These are phyloP conservation scores for Botrytis deweyae DNA, from an alignment of 2,329 filamentous ascomycete genomes.

Conservation along the genomic window DNA sequence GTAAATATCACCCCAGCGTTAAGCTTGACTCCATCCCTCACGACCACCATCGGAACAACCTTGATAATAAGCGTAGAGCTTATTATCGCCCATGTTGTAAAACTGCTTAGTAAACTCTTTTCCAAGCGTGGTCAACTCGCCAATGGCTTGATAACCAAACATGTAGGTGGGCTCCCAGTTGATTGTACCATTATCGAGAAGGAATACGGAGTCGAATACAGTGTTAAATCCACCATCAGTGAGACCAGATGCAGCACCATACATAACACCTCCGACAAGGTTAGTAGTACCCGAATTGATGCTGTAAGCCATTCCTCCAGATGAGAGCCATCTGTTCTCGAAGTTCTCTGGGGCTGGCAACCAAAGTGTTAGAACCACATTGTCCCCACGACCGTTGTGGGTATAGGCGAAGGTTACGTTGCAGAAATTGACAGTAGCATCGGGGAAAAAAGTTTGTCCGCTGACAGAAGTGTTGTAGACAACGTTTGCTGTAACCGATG, in stretches of 20 bases:
- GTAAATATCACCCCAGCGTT: constrained; percentile 44
- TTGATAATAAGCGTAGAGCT: constrained; percentile 32
- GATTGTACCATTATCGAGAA: constrained; percentile 43
- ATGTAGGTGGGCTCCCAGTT: constrained; percentile 42
- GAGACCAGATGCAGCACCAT: constrained; percentile 48
- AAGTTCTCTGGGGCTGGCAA: too few species aligned
- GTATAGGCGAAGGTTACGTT: neutral
- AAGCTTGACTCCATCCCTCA: constrained; percentile 49
- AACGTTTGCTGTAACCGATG: neutral
- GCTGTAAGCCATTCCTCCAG: too few species aligned
- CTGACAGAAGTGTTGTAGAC: neutral
- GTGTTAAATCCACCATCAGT: constrained; percentile 51
- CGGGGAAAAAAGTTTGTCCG: neutral
- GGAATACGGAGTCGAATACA: constrained; percentile 42
- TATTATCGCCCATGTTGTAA: constrained; percentile 38
- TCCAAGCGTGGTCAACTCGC: constrained; percentile 43
- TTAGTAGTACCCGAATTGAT: too few species aligned
- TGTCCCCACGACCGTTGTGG: neutral
- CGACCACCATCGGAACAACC: constrained; percentile 50
- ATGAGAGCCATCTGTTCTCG: too few species aligned
- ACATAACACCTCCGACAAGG: neutral
- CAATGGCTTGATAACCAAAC: constrained; percentile 43
- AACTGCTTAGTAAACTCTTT: constrained; percentile 46
- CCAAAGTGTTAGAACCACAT: too few species aligned
- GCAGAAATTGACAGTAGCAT: neutral